These are phyloP conservation scores for Buxus sempervirens DNA, from an alignment of 164 flowering plant species.

Conservation along the genomic window DNA sequence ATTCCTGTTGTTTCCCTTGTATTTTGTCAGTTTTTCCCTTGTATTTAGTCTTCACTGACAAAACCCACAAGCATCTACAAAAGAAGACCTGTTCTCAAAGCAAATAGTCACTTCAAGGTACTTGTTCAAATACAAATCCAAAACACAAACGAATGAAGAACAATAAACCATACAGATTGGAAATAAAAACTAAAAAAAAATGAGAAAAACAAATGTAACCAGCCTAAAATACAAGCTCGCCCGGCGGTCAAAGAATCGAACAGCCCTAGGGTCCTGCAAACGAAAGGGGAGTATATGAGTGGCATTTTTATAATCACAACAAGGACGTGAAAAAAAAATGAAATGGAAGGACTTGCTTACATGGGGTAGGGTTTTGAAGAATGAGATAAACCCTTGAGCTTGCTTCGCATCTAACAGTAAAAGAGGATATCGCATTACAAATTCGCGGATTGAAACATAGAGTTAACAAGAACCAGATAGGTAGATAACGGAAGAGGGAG, in stretches of 20 bases:
- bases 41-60: too few relatives aligned
- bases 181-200: not conserved
- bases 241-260: constrained; percentile 92
- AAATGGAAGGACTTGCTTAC: constrained; percentile 33
- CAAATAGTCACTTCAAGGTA: too few relatives aligned
- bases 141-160: too few relatives aligned
- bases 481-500: not conserved
- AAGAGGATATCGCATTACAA: not conserved
- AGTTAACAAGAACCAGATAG: not conserved
- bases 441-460: not conserved
- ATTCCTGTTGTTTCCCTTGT: too few relatives aligned
- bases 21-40: too few relatives aligned
- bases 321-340: not conserved
- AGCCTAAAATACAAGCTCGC: constrained; percentile 38
- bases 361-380: constrained; percentile 78
- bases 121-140: too few relatives aligned
- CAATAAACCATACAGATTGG: too few relatives aligned
- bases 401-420: constrained; percentile 73
- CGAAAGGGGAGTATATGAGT: not conserved
- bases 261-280: constrained; percentile 75
- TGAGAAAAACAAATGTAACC: not conserved
- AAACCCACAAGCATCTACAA: constrained; percentile 33
- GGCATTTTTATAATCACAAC: not conserved
- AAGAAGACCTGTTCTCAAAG: too few relatives aligned
- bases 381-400: constrained; percentile 94